Base-by-base conservation (phyloP, 2,329 filamentous ascomycete genomes). In the Magnaporthiopsis poae region DNA sequence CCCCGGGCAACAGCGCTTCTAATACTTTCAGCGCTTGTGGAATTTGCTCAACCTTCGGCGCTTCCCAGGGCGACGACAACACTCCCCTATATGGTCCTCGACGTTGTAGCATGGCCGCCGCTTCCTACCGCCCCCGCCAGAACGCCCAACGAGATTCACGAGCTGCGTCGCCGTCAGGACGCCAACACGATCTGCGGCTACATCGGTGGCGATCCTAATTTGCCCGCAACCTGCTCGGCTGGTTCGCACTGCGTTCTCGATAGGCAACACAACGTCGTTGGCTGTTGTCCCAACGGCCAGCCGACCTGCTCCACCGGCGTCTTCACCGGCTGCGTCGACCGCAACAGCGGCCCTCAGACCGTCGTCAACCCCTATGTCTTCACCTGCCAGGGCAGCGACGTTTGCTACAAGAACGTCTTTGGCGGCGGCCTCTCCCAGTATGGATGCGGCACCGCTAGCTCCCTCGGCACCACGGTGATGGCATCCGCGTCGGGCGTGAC, bases 131-230 rank as follows among this genome's bases (percentile, higher is more conserved):
- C 77, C 2, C 73, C 77, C 21, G 80, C 81, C 13, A 67, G 72
- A 5, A 71, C 75, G 63, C 75, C 75, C 60, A 73, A 71, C 60
- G 74, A 77, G 13, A 70, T 77, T 61, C 70, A 73, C 64, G 72
- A 74, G 59, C 74, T 80, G 7, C 71, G 73, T 31, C 78, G 77
- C 62, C 78, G 80, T 59, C 78, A 82, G 68, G 72, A 74, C 33
- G 72, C 76, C 65, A 84, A 85, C 73, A 86, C 84, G 21, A 72
- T 87, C 66, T 87, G 85, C 70, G 85, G 85, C 60, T 87, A 81
- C 73, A 78, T 87, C 71, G 81, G 80, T 68, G 84, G 83, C 29
- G 73, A 86, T 69, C 73, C 80, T 0, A 74, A 75, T 31, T 74
- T 86, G 36, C 82, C 84, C 2, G 85, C 84, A 59, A 87, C 84